phyloP scores from a whole-genome alignment of 352 stramenopile genomes.

The Saprolegnia diclina region DNA sequence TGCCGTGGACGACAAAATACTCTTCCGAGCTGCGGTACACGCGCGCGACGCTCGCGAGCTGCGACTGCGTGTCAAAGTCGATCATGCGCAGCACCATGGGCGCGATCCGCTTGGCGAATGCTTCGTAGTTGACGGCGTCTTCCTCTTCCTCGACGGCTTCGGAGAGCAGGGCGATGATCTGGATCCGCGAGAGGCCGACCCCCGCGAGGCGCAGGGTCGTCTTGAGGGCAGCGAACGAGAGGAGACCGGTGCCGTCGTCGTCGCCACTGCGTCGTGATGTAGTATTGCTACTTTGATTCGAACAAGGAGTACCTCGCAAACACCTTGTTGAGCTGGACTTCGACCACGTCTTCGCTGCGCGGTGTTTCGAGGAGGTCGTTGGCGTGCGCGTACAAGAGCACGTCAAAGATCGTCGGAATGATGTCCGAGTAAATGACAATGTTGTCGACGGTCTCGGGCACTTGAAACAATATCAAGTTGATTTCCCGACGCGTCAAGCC shows the following conservation, averaged over 20 bases:
- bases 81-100: slow-evolving; percentile 62
- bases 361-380: slow-evolving; percentile 55
- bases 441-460: slow-evolving; percentile 33
- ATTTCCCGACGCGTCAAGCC: slow-evolving; percentile 61
- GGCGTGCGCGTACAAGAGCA: slow-evolving; percentile 49
- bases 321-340: slow-evolving; percentile 65
- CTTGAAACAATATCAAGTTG: slow-evolving; percentile 72
- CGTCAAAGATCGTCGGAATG: slow-evolving; percentile 51
- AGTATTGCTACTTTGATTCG: too few species aligned
- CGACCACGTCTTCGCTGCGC: slow-evolving; percentile 56
- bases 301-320: slow-evolving; percentile 37
- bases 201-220: slow-evolving; percentile 53
- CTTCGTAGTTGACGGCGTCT: slow-evolving; percentile 70
- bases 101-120: slow-evolving; percentile 54
- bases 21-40: slow-evolving; percentile 68
- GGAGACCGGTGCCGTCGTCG: slow-evolving; percentile 48
- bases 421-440: slow-evolving; percentile 49
- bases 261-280: slow-evolving; percentile 43
- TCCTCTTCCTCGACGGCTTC: slow-evolving; percentile 72
- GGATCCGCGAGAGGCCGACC: slow-evolving; percentile 65
- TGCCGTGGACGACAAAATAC: slow-evolving; percentile 67
- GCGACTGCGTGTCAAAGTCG: slow-evolving; percentile 62
- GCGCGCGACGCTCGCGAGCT: slow-evolving; percentile 47
- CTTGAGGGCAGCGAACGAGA: slow-evolving; percentile 55
- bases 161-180: slow-evolving; percentile 62